Conservation (phyloP, 306 rosid species). For the Argentina anserina region DNA sequence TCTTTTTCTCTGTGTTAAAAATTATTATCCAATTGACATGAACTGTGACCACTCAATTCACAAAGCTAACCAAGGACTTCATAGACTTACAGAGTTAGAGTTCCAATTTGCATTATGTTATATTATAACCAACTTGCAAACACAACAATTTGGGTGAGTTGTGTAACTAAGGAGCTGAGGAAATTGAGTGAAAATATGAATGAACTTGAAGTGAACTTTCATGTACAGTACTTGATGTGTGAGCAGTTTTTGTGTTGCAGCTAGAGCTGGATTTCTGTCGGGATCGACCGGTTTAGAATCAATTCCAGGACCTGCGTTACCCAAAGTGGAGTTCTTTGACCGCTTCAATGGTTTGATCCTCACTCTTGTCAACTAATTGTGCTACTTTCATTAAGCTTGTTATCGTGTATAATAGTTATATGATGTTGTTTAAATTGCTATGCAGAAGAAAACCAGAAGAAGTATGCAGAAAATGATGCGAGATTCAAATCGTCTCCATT, state of each 20-base stretch:
- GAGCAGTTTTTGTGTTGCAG: conserved; percentile 36
- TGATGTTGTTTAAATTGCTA: conserved; percentile 8
- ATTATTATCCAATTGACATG: neutral
- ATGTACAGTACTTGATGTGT: neutral
- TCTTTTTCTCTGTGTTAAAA: neutral
- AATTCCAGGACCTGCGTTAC: conserved; percentile 83
- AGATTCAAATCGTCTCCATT: conserved; percentile 68
- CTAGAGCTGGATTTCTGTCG: conserved; percentile 79
- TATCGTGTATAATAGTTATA: neutral
- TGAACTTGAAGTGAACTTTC: neutral
- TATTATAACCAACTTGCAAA: neutral
- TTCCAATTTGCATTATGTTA: neutral
- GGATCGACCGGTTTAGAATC: conserved; percentile 86
- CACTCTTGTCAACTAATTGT: neutral
- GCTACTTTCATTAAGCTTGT: neutral
- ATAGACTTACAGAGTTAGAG: neutral
- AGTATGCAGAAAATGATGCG: conserved; percentile 72
- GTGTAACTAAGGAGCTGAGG: neutral
- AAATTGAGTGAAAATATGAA: neutral
- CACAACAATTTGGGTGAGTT: neutral
- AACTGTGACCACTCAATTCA: neutral
- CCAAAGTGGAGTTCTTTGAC: conserved; percentile 73
- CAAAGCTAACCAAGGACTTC: neutral
- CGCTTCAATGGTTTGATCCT: conserved; percentile 56
- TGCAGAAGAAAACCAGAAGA: conserved; percentile 91